Conservation (phyloP, 495 filamentous ascomycete species). For the Copromyces sp. region DNA sequence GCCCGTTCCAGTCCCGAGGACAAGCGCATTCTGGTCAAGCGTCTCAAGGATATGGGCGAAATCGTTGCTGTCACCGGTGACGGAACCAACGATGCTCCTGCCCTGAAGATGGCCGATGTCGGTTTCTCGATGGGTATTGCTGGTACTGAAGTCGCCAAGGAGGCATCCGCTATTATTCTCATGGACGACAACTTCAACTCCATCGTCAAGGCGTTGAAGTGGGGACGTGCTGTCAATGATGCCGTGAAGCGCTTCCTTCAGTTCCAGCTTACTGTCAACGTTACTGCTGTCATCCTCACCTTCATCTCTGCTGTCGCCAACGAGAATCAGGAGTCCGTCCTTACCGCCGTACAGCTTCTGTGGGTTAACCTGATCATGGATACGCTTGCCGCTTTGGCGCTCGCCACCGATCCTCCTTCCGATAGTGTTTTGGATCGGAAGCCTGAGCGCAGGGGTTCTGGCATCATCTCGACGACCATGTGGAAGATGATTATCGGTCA, state of each 20-base stretch:
- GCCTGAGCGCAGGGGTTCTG: conserved; percentile 67
- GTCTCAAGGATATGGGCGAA: conserved; percentile 63
- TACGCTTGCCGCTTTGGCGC: conserved; percentile 75
- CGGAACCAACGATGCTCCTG: conserved; percentile 84
- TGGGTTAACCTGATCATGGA: conserved; percentile 97
- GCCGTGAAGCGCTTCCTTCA: conserved; percentile 85
- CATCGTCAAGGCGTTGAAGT: conserved; percentile 81
- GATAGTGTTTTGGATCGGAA: conserved; percentile 71
- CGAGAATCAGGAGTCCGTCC: conserved; percentile 52
- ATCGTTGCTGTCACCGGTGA: conserved; percentile 85
- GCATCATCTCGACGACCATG: conserved; percentile 76
- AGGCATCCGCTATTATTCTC: conserved; percentile 83
- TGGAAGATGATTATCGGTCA: conserved; percentile 96
- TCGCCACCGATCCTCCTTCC: conserved; percentile 76
- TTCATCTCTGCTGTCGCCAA: conserved; percentile 76
- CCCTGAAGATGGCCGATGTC: conserved; percentile 75
- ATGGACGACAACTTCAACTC: conserved; percentile 86
- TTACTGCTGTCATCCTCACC: conserved; percentile 74
- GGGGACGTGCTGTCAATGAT: conserved; percentile 86
- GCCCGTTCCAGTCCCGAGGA: conserved; percentile 83
- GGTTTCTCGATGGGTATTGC: conserved; percentile 91
- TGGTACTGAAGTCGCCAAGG: conserved; percentile 88
- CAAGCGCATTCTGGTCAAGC: conserved; percentile 68
- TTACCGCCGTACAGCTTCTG: conserved; percentile 77
- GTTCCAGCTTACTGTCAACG: conserved; percentile 87